A percentile compares a stretch with the other conserved stretches of the same genome.
phyloP scores from a whole-genome alignment of 2,329 filamentous ascomycete genomes.

The Parasarocladium wereldwijsianum region DNA sequence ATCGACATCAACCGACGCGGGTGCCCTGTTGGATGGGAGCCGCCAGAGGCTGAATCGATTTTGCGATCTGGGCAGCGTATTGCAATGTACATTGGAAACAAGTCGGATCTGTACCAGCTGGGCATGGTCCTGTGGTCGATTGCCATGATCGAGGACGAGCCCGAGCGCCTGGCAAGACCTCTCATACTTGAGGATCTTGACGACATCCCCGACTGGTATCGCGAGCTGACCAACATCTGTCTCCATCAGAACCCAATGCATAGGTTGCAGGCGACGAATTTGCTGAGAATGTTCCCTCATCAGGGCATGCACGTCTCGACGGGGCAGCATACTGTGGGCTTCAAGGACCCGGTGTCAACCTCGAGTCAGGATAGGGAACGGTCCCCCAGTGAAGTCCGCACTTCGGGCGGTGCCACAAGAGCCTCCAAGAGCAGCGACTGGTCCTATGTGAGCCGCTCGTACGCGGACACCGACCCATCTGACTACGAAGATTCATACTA shows the following conservation, averaged over 20 bases:
- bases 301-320: too few species aligned
- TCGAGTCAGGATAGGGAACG: too few species aligned
- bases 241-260: conserved; percentile 59
- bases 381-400: conserved; percentile 2
- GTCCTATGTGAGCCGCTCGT: conserved; percentile 24
- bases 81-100: conserved; percentile 95
- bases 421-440: conserved; percentile 28
- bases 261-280: conserved; percentile 56
- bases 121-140: conserved; percentile 96
- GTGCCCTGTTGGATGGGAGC: conserved; percentile 97
- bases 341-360: too few species aligned
- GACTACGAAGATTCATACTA: conserved; percentile 29
- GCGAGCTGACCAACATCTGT: conserved; percentile 60
- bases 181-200: conserved; percentile 42
- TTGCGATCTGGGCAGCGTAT: conserved; percentile 83
- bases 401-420: conserved; percentile 7
- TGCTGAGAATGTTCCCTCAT: conserved; percentile 54
- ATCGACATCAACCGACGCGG: conserved; percentile 96
- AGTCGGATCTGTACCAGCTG: conserved; percentile 89
- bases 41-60: conserved; percentile 74
- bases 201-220: conserved; percentile 67
- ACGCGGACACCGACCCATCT: conserved; percentile 19
- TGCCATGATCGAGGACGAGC: conserved; percentile 77
- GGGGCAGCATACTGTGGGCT: too few species aligned
- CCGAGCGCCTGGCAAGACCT: conserved; percentile 63